These are phyloP conservation scores for Monilinia vaccinii-corymbosi DNA, from an alignment of 2,329 filamentous ascomycete genomes.

Conservation along the genomic window DNA sequence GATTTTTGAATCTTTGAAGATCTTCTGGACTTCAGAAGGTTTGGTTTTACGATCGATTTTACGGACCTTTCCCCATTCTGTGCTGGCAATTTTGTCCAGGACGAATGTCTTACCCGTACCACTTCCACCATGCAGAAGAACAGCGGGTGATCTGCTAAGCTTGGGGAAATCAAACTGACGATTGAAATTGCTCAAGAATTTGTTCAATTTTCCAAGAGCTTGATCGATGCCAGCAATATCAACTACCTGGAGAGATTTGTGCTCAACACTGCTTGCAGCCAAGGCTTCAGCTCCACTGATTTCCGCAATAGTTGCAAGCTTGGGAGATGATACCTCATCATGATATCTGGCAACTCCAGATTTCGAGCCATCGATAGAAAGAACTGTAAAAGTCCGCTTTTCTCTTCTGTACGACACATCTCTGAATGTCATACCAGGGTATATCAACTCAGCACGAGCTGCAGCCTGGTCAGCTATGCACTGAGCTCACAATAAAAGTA, in stretches of 20 bases:
- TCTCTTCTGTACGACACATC: constrained; percentile 46
- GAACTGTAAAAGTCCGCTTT: constrained; percentile 52
- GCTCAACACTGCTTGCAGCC: constrained; percentile 8
- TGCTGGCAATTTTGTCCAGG: constrained; percentile 55
- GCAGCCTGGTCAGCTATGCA: constrained; percentile 17
- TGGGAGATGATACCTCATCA: constrained; percentile 21
- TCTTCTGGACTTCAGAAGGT: constrained; percentile 50
- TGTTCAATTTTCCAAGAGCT: constrained; percentile 58
- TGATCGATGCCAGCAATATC: constrained; percentile 59
- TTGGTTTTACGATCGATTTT: constrained; percentile 49
- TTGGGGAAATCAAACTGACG: constrained; percentile 25
- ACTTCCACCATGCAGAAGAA: constrained; percentile 61
- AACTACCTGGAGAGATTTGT: constrained; percentile 34
- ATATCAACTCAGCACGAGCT: constrained; percentile 59
- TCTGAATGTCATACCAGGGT: constrained; percentile 63
- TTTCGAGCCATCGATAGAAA: constrained; percentile 41
- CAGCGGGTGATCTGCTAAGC: constrained; percentile 31
- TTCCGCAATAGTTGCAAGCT: constrained; percentile 14
- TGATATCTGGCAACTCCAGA: constrained; percentile 32
- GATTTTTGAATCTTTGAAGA: constrained; percentile 59
- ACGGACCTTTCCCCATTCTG: constrained; percentile 63
- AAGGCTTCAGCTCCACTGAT: constrained; percentile 5
- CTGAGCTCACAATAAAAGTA: not conserved
- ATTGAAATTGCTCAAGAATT: constrained; percentile 50
- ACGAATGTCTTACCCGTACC: constrained; percentile 81